Percentiles rank a stretch among this genome's conserved stretches.
Conservation (phyloP, 2,329 filamentous ascomycete species). For the Trichoderma arundinaceum region DNA sequence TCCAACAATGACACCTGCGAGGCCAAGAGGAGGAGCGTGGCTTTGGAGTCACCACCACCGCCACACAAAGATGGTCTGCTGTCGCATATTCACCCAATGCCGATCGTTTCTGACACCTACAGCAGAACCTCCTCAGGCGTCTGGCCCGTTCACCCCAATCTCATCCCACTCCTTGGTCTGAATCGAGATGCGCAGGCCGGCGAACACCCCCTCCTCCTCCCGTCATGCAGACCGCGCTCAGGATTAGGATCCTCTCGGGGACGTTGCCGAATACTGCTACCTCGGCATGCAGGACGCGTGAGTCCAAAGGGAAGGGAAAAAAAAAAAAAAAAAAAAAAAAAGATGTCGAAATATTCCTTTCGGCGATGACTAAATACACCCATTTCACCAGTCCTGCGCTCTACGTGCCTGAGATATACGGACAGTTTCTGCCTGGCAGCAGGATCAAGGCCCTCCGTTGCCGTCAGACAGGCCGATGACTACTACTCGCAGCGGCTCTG, state of each 20-base stretch:
- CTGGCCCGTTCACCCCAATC: not conserved
- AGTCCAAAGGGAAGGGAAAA: not conserved
- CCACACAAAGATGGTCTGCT: not conserved
- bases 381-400: slow-evolving; percentile 1
- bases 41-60: not conserved
- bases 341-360: slow-evolving; percentile 4
- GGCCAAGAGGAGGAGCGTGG: not conserved
- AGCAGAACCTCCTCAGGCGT: slow-evolving; percentile 11
- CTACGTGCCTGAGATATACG: not conserved
- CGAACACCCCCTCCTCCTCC: not conserved
- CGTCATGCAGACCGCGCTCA: slow-evolving; percentile 3
- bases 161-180: not conserved
- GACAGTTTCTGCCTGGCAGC: slow-evolving; percentile 20
- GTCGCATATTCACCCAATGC: slow-evolving; percentile 7
- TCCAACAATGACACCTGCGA: not conserved
- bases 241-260: slow-evolving; percentile 1
- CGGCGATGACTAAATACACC: not conserved
- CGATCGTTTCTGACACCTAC: slow-evolving; percentile 9
- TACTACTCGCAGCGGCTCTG: not conserved
- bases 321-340: not conserved
- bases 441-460: not conserved
- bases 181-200: slow-evolving; percentile 18
- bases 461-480: not conserved
- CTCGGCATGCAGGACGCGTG: slow-evolving; percentile 9
- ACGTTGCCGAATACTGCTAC: slow-evolving; percentile 14